Base-by-base conservation (phyloP, 441 rosid species). In the Cnidoscolus chayamansa region DNA sequence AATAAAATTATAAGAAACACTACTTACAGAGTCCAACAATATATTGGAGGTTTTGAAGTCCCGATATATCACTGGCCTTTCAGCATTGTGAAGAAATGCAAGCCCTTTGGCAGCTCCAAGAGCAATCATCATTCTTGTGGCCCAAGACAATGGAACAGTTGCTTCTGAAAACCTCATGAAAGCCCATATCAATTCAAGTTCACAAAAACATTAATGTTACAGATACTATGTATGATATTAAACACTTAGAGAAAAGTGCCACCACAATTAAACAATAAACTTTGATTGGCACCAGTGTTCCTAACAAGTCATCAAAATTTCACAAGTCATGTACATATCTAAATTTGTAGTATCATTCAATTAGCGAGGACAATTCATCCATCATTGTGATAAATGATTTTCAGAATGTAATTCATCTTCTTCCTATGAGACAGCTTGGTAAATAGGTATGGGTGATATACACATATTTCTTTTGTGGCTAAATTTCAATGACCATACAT, bases 91-190 rank as follows among this genome's bases (percentile, higher is more conserved):
- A 68, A 95, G 96, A 85, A 92, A 92, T 77, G 98, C 96, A 76
- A 95, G 97, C 55, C 99, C 97, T 85, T 95, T 92, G 25, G 98
- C 99, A 76, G 97, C 99, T 58, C 98, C 99, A 72, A 95, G 88
- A 77, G 98, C 97, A 83, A 95, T 91, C 98, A 89, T 91, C 98
- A 95, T 88, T 82, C 98, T 91, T 72, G 82, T 93, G 70, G 94
- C 88, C 98, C 98, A 93, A 73, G 92, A 74, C 61, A 93, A 78
- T 11, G 97, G 86, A 89, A 81, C 84, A 77, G 89, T 86, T 37
- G 93, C 87, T 82, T 91, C 97, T 95, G 90, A 65, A 84, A 53
- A 67, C 76, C 76, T 31, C 78, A 71, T 30, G 70, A 75, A 78
- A 86, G 75, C 65, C 32, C 65, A 72, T 55, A 67, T 76, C 72